Evolutionary conservation across 352 stramenopile species (phyloP).

Genomic region (Phytophthora hibernalis): DNA sequence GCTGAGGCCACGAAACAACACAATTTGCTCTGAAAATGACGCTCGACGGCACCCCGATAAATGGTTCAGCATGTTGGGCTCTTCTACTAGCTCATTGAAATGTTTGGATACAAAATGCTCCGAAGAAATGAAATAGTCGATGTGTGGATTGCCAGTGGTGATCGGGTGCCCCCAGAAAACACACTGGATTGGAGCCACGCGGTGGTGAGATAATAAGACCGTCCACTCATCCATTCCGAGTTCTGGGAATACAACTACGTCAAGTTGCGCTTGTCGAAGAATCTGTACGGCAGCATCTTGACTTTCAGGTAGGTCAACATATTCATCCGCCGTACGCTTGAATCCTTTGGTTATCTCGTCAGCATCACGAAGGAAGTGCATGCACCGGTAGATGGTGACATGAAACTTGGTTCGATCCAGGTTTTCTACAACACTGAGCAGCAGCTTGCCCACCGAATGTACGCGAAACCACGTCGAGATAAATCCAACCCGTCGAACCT

Average conservation of each 20-base stretch:
- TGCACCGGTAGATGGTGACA: slow-evolving; percentile 56
- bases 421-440: slow-evolving; percentile 59
- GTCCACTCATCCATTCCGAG: slow-evolving; percentile 85
- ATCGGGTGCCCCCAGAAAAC: slow-evolving; percentile 91
- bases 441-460: slow-evolving; percentile 72
- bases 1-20: slow-evolving; percentile 70
- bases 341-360: slow-evolving; percentile 63
- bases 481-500: slow-evolving; percentile 51
- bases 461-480: slow-evolving; percentile 72
- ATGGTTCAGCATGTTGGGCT: not conserved
- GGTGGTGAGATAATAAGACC: slow-evolving; percentile 72
- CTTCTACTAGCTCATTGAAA: slow-evolving; percentile 18
- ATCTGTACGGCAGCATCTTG: slow-evolving; percentile 46
- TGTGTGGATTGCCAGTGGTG: slow-evolving; percentile 69
- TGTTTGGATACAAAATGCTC: slow-evolving; percentile 52
- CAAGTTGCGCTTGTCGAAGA: slow-evolving; percentile 59
- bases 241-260: slow-evolving; percentile 85
- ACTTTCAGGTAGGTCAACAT: slow-evolving; percentile 46
- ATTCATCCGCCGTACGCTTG: slow-evolving; percentile 49
- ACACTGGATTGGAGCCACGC: slow-evolving; percentile 76
- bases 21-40: slow-evolving; percentile 72
- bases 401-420: slow-evolving; percentile 63
- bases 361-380: slow-evolving; percentile 54
- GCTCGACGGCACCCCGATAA: slow-evolving; percentile 40
- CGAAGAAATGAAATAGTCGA: slow-evolving; percentile 89